Evolutionary conservation across 129 eudicot species (phyloP).

Genomic region (Chrysanthemum lavandulifolium): DNA sequence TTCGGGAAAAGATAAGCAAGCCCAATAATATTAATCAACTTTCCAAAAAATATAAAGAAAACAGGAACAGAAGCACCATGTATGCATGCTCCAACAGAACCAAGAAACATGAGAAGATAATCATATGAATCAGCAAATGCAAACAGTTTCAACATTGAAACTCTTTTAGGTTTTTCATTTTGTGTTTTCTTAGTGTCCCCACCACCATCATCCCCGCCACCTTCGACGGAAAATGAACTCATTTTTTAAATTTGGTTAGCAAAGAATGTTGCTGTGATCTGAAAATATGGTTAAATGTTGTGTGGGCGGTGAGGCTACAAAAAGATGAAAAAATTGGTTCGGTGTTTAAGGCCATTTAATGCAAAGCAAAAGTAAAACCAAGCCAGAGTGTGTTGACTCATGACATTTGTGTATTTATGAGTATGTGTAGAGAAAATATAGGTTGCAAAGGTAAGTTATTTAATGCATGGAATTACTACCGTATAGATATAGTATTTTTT

Average conservation of each 20-base stretch:
- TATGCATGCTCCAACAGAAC: slow-evolving; percentile 78
- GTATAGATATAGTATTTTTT: not conserved
- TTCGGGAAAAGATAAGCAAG: slow-evolving; percentile 89
- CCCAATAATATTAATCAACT: slow-evolving; percentile 82
- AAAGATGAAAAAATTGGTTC: slow-evolving; percentile 29
- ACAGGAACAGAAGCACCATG: slow-evolving; percentile 98
- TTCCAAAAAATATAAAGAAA: slow-evolving; percentile 92
- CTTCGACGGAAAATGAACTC: slow-evolving; percentile 23
- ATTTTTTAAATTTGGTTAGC: slow-evolving; percentile 18
- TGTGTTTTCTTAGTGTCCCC: not conserved
- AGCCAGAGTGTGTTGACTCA: slow-evolving; percentile 45
- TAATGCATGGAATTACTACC: slow-evolving; percentile 17
- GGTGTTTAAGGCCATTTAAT: slow-evolving; percentile 40
- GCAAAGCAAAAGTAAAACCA: slow-evolving; percentile 41
- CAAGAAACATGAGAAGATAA: slow-evolving; percentile 72
- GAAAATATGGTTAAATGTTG: too few relatives aligned
- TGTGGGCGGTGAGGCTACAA: slow-evolving; percentile 27
- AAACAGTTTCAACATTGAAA: slow-evolving; percentile 60
- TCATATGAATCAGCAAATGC: slow-evolving; percentile 81
- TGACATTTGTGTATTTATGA: slow-evolving; percentile 34
- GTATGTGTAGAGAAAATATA: slow-evolving; percentile 36
- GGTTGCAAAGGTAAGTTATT: slow-evolving; percentile 26
- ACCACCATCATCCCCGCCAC: slow-evolving; percentile 11
- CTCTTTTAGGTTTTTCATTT: slow-evolving; percentile 35
- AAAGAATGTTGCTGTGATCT: not conserved